A percentile compares a stretch with the other conserved stretches of the same genome.
Evolutionary conservation across 2,329 filamentous ascomycete species (phyloP).

Genomic region (Aureobasidium sp.): DNA sequence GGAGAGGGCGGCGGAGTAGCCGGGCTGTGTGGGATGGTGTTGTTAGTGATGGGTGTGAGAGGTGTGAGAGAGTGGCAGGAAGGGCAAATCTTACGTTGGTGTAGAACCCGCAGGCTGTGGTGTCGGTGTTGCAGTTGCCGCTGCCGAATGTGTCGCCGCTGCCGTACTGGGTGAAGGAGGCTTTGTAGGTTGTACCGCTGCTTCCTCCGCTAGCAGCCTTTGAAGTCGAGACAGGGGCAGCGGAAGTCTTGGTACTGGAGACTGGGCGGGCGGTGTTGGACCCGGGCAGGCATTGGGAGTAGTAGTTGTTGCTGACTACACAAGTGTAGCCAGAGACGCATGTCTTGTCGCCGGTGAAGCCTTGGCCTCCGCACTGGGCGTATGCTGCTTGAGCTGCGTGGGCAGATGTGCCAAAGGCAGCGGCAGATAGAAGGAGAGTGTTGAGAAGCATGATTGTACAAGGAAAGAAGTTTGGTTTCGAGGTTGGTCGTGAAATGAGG

Average conservation of each 20-base stretch:
- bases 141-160: constrained; percentile 25
- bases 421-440: neutral
- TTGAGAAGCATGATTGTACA: neutral
- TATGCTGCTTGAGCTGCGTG: constrained; percentile 12
- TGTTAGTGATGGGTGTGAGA: neutral
- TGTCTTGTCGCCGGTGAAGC: constrained; percentile 18
- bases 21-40: constrained; percentile 15
- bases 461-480: neutral
- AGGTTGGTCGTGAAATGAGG: neutral
- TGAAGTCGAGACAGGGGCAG: neutral
- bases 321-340: constrained; percentile 20
- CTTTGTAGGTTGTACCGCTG: constrained; percentile 15
- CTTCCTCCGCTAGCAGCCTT: neutral
- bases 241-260: neutral
- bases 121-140: constrained; percentile 29
- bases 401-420: neutral
- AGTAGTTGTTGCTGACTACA: constrained; percentile 16
- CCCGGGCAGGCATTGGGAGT: constrained; percentile 19
- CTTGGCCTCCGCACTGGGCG: constrained; percentile 19
- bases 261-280: neutral
- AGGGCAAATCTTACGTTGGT: constrained; percentile 13
- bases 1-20: constrained; percentile 31
- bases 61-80: neutral
- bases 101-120: constrained; percentile 31
- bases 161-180: constrained; percentile 31